These are phyloP conservation scores for Pyrenophora seminiperda DNA, from an alignment of 2,329 filamentous ascomycete genomes.

Conservation along the genomic window DNA sequence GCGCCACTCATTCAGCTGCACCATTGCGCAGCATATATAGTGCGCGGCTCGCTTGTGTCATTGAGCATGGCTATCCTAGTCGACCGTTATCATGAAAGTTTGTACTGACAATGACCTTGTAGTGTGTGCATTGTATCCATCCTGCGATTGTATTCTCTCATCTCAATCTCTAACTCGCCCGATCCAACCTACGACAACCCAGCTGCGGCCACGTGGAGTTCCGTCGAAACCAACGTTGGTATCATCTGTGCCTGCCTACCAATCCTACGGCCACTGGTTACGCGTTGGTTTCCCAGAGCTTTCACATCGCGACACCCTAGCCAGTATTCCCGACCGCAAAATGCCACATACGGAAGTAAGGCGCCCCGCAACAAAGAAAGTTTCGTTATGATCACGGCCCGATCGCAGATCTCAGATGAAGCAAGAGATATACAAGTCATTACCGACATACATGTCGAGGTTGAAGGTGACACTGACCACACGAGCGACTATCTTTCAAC, in stretches of 20 bases:
- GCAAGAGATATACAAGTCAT: slow-evolving; percentile 32
- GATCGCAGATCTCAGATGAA: slow-evolving; percentile 3
- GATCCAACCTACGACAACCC: slow-evolving; percentile 44
- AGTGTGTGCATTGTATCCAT: slow-evolving; percentile 46
- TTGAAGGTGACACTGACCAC: slow-evolving; percentile 19
- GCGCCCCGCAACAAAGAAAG: slow-evolving; percentile 7
- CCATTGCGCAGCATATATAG: neutral
- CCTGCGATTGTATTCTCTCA: slow-evolving; percentile 41
- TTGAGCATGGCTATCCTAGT: neutral
- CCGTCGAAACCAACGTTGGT: slow-evolving; percentile 39
- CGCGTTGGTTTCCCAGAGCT: slow-evolving; percentile 28
- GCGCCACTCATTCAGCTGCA: neutral
- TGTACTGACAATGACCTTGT: slow-evolving; percentile 6
- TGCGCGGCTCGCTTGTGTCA: neutral
- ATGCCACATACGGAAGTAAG: slow-evolving; percentile 18
- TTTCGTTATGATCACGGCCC: slow-evolving; percentile 12
- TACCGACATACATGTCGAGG: slow-evolving; percentile 29
- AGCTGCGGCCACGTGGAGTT: slow-evolving; percentile 38
- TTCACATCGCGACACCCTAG: slow-evolving; percentile 27
- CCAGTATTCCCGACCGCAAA: slow-evolving; percentile 12
- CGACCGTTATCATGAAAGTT: neutral
- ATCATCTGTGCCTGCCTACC: slow-evolving; percentile 45
- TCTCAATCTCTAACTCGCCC: slow-evolving; percentile 36
- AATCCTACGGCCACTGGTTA: slow-evolving; percentile 35
- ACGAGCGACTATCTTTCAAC: slow-evolving; percentile 19